A percentile compares a stretch with the other conserved stretches of the same genome.
phyloP scores from a whole-genome alignment of 192 early-diverging fungal species.

The Thamnidium elegans region DNA sequence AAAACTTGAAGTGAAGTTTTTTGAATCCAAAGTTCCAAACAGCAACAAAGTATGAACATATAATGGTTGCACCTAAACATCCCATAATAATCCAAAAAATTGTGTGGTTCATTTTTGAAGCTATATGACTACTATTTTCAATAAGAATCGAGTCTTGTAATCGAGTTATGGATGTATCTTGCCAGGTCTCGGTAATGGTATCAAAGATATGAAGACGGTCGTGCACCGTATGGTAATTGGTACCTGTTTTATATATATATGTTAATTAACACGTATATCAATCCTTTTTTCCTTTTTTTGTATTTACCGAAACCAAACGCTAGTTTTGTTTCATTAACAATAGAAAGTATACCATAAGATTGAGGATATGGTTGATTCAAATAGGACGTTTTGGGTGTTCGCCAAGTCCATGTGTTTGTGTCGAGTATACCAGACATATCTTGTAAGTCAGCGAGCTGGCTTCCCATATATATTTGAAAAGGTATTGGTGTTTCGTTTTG shows the following conservation, averaged over 20 bases:
- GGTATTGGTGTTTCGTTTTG: background rate
- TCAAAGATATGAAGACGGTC: background rate
- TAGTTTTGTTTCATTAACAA: background rate
- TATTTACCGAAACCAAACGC: constrained; percentile 3
- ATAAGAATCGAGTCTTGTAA: too few species aligned
- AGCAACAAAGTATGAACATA: background rate
- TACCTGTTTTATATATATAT: background rate
- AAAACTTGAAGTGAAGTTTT: background rate
- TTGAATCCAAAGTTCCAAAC: background rate
- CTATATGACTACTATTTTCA: too few species aligned
- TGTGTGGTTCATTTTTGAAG: background rate
- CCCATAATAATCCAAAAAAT: constrained; percentile 6
- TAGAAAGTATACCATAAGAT: background rate
- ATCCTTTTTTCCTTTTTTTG: too few species aligned
- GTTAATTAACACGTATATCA: too few species aligned
- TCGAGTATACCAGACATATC: background rate
- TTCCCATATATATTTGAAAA: constrained; percentile 4
- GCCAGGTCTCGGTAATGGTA: background rate
- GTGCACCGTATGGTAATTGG: constrained; percentile 2
- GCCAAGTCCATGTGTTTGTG: background rate
- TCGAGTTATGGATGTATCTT: too few species aligned
- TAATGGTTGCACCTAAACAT: background rate
- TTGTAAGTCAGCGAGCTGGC: background rate
- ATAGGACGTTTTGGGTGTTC: background rate
- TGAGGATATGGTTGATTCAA: constrained; percentile 3